Evolutionary conservation across 129 eudicot species (phyloP).

Genomic region (Dittrichia graveolens): DNA sequence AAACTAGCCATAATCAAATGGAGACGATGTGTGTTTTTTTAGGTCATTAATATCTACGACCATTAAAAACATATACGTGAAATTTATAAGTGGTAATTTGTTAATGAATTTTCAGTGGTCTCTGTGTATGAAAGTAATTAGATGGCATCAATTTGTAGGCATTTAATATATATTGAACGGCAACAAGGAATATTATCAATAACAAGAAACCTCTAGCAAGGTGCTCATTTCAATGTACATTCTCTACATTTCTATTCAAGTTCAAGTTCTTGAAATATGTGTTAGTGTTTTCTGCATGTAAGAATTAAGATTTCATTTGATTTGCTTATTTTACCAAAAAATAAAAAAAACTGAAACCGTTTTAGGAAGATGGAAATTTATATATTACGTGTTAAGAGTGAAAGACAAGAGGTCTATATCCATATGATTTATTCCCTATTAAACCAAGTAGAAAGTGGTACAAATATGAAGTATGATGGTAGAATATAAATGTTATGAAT

Average conservation of each 20-base stretch:
- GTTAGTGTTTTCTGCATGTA: background rate
- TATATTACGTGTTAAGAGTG: background rate
- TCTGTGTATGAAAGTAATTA: background rate
- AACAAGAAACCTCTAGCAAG: too few species aligned
- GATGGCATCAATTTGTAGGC: background rate
- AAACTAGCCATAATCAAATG: too few species aligned
- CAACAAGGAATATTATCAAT: too few species aligned
- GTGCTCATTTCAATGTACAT: background rate
- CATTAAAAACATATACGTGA: background rate
- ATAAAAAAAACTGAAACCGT: background rate
- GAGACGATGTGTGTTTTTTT: too few species aligned
- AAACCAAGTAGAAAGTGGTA: background rate
- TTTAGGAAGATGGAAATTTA: slow-evolving; percentile 1
- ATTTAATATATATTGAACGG: too few species aligned
- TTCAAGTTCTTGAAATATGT: background rate
- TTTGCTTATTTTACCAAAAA: background rate
- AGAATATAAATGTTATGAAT: background rate
- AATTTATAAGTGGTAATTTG: background rate
- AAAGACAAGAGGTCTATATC: background rate
- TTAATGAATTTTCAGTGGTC: background rate
- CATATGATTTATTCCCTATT: background rate
- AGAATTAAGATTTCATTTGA: background rate
- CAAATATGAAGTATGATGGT: background rate
- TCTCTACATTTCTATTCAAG: background rate
- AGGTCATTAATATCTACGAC: background rate